phyloP scores from a whole-genome alignment of 2,329 filamentous ascomycete species.

The Cladosporium halotolerans region DNA sequence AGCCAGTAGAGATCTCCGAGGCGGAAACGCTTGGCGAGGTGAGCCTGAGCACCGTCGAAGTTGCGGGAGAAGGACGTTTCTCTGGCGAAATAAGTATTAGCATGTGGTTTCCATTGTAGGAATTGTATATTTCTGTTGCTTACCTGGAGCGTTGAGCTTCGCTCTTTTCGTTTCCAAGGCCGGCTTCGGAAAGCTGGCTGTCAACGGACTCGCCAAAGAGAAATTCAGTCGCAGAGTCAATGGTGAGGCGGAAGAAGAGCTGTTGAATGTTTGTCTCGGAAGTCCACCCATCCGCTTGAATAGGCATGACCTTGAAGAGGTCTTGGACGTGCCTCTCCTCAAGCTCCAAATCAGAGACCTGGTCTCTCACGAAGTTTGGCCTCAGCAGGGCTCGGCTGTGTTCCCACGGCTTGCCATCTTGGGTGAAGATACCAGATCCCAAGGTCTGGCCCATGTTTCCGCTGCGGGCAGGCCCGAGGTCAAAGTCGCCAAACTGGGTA shows the following conservation, averaged over 20 bases:
- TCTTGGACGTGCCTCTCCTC: constrained; percentile 32
- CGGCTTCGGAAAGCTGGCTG: constrained; percentile 32
- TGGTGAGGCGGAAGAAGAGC: constrained; percentile 45
- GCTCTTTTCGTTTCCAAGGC: constrained; percentile 20
- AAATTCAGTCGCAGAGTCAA: constrained; percentile 47
- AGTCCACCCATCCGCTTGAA: constrained; percentile 26
- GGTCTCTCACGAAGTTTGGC: constrained; percentile 34
- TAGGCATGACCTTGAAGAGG: constrained; percentile 28
- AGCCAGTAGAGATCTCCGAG: constrained; percentile 33
- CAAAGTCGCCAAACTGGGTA: constrained; percentile 24
- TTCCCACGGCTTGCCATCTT: constrained; percentile 32
- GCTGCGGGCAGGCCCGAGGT: constrained; percentile 23
- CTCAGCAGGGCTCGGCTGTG: constrained; percentile 32
- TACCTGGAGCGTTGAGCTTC: constrained; percentile 9
- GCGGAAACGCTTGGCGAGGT: constrained; percentile 32
- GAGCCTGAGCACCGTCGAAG: constrained; percentile 38
- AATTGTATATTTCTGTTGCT: neutral
- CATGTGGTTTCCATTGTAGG: constrained; percentile 2
- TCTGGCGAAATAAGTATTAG: constrained; percentile 19
- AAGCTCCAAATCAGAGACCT: constrained; percentile 32
- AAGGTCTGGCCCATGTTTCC: constrained; percentile 26
- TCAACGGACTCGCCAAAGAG: constrained; percentile 40
- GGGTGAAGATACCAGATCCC: constrained; percentile 26
- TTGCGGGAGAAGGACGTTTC: constrained; percentile 37
- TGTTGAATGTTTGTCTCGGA: constrained; percentile 26